Percentiles rank a stretch among this genome's conserved stretches.
phyloP scores from a whole-genome alignment of 805 yeast species.

The Wickerhamomyces pijperi region DNA sequence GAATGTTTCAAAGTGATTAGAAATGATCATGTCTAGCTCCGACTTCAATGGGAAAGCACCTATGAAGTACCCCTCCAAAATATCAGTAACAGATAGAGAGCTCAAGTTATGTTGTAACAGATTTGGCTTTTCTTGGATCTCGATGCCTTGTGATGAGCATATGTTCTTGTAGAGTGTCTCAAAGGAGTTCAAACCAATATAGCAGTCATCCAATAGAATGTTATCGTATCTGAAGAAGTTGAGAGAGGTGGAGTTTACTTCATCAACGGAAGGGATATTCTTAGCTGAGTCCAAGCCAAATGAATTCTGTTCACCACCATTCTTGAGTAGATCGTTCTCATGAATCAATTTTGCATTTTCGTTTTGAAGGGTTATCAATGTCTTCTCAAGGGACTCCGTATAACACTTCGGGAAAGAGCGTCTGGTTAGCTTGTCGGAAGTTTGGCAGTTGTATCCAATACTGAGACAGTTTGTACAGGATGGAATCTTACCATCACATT shows the following conservation, averaged over 20 bases:
- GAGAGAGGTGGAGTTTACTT: constrained; percentile 4
- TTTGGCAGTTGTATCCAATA: constrained; percentile 57
- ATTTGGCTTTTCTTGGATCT: no score
- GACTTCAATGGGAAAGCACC: constrained; percentile 18
- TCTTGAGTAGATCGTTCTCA: constrained; percentile 21
- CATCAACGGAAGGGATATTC: neutral
- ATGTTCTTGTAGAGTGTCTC: constrained; percentile 12
- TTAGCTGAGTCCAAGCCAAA: neutral
- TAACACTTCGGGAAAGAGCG: constrained; percentile 76
- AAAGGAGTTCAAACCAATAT: constrained; percentile 17
- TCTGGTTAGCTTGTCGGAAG: constrained; percentile 63
- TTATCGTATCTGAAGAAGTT: constrained; percentile 18
- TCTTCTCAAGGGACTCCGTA: constrained; percentile 62
- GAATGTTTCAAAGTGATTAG: constrained; percentile 16
- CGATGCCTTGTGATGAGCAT: neutral
- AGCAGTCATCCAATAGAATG: constrained; percentile 12
- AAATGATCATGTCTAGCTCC: constrained; percentile 15
- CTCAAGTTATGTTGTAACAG: no score
- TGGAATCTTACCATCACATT: constrained; percentile 64
- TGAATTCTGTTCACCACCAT: neutral
- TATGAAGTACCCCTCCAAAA: constrained; percentile 7
- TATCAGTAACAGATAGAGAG: neutral
- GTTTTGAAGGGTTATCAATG: constrained; percentile 48
- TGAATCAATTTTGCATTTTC: constrained; percentile 32
- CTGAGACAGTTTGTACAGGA: constrained; percentile 55